Base-by-base conservation (phyloP, 2,329 filamentous ascomycete genomes). In the Colletotrichum filicis region DNA sequence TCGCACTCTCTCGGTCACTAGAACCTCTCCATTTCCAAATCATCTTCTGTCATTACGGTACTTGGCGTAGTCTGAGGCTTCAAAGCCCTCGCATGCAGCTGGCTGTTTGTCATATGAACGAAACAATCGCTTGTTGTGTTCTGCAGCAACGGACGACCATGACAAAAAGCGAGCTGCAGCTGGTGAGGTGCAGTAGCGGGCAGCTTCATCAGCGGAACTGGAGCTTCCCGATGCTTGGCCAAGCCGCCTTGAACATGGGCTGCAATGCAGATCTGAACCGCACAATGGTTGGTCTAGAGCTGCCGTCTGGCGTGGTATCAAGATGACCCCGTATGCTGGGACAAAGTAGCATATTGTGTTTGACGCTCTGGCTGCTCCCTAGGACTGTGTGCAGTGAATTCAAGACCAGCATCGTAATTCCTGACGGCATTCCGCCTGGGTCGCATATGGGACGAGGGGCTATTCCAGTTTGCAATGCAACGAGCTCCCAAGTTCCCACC, bases 191-290 rank as follows among this genome's bases (percentile, higher is more conserved):
- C 28, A 49, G 35, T 19, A 35, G 57, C 28, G 28, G 57, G 22
- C n/a, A 12, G 28, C 30, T 9, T 37, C 46, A 35, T 37, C 4
- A 16, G 68, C 64, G 68, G 68, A 68, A 57, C 26, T 26, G 30
- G 56, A 37, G 35, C 26, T 37, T 57, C 57, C 57, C 64, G 57
- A 61, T 52, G 24, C 64, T 67, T 71, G 64, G 49, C 63, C 32
- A 56, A 16, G 35, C 22, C 66, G 30, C 42, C 28, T 37, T 52
- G 19, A 37, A 49, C 46, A 19, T 59, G 32, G 63, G 28, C 49
- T 22, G 8, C 24, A 49, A 9, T 56, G 56, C 46, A 62, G 37
- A 19, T 64, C 37, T 19, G 68, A 37, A 56, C 53, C 6, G n/a
- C 22, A 16, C 11, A 35, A 42, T 19, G 42, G 22, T 14, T 6